A percentile compares a stretch with the other conserved stretches of the same genome.
These are phyloP conservation scores for Beauveria bassiana DNA, from an alignment of 2,329 filamentous ascomycete genomes.

Conservation along the genomic window DNA sequence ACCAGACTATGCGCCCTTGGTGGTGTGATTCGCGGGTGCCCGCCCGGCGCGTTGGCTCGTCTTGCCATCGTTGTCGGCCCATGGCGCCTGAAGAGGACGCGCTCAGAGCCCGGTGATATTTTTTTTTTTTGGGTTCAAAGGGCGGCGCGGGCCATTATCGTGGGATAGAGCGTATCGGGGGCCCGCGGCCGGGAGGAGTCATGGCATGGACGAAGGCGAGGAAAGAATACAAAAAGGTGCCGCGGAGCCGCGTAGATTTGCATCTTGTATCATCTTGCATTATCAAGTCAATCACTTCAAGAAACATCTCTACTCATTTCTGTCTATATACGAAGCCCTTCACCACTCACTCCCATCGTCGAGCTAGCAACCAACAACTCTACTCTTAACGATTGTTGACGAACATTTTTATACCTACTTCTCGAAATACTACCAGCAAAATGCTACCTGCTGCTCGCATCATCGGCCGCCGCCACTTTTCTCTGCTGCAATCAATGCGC, in stretches of 20 bases:
- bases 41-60: neutral
- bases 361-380: conserved; percentile 8
- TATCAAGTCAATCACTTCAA: neutral
- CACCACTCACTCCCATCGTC: conserved; percentile 9
- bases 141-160: no score
- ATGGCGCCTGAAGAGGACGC: neutral
- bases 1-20: neutral
- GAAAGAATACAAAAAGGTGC: neutral
- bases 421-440: neutral
- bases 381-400: conserved; percentile 14
- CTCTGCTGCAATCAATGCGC: conserved; percentile 26
- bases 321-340: conserved; percentile 1
- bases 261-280: neutral
- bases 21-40: conserved; percentile 7
- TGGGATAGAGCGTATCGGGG: neutral
- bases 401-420: neutral
- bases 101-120: neutral
- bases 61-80: neutral
- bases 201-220: neutral
- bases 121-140: no score
- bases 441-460: conserved; percentile 21
- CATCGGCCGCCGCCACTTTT: conserved; percentile 26
- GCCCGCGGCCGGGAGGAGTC: neutral
- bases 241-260: neutral
- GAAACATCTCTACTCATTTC: conserved; percentile 10